Percentiles rank a stretch among this genome's conserved stretches.
Evolutionary conservation across 129 eudicot species (phyloP).

Genomic region (Centella asiatica): DNA sequence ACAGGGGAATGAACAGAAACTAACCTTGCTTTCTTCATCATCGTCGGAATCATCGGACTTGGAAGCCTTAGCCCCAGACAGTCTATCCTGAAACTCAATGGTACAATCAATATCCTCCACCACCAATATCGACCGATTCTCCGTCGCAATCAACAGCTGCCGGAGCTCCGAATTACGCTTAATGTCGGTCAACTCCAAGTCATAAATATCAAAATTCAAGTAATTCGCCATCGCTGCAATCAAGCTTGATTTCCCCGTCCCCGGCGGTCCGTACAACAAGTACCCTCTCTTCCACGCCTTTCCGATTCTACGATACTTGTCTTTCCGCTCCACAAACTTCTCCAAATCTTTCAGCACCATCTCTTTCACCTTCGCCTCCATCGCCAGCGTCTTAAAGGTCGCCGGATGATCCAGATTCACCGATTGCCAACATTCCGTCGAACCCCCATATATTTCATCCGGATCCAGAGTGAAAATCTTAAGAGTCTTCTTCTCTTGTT

Average conservation of each 20-base stretch:
- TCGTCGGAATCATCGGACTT: not conserved
- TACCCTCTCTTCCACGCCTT: conserved; percentile 88
- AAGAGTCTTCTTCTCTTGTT: conserved; percentile 27
- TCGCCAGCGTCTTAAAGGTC: conserved; percentile 49
- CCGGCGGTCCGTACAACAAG: conserved; percentile 69
- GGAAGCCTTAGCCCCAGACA: not conserved
- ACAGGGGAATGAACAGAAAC: not conserved
- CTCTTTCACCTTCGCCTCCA: conserved; percentile 42
- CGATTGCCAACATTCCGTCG: conserved; percentile 23
- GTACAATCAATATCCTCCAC: conserved; percentile 23
- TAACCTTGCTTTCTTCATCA: conserved; percentile 7
- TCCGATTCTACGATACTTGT: conserved; percentile 43
- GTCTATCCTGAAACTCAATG: conserved; percentile 12
- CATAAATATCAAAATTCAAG: conserved; percentile 54
- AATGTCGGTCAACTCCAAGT: conserved; percentile 50
- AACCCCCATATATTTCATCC: not conserved
- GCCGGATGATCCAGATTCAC: conserved; percentile 60
- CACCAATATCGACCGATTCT: conserved; percentile 12
- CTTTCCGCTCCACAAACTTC: conserved; percentile 45
- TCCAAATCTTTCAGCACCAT: conserved; percentile 50
- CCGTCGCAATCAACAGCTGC: conserved; percentile 12
- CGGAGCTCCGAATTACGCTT: conserved; percentile 34
- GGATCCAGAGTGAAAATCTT: conserved; percentile 33
- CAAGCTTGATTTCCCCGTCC: conserved; percentile 63
- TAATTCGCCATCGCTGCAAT: conserved; percentile 73